Conservation (phyloP, 2,329 filamentous ascomycete species). For the Neocucurbitaria cava region DNA sequence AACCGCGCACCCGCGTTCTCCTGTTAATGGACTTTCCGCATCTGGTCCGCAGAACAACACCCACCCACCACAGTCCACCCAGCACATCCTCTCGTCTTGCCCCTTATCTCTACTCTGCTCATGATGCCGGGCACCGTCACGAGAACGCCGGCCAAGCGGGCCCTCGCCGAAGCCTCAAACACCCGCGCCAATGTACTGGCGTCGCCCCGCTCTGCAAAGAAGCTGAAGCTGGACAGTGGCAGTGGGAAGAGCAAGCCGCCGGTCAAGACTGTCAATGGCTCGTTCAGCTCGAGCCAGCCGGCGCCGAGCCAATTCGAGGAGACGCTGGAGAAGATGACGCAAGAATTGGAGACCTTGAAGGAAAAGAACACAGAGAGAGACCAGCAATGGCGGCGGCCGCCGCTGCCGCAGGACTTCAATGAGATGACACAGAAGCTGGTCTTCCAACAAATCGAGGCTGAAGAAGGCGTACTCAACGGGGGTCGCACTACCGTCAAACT, state of each 20-base stretch:
- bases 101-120: background rate
- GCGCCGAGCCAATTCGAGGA: conserved; percentile 92
- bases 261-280: conserved; percentile 67
- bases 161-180: conserved; percentile 55
- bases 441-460: conserved; percentile 95
- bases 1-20: conserved; percentile 38
- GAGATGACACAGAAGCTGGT: conserved; percentile 72
- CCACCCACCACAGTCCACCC: background rate
- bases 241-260: conserved; percentile 67
- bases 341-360: conserved; percentile 87
- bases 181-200: conserved; percentile 54
- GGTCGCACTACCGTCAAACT: conserved; percentile 83
- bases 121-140: conserved; percentile 44
- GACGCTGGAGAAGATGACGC: conserved; percentile 92
- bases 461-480: conserved; percentile 83
- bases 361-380: conserved; percentile 89
- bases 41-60: conserved; percentile 22
- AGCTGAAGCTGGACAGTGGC: conserved; percentile 76
- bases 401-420: conserved; percentile 64
- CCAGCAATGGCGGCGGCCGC: conserved; percentile 83
- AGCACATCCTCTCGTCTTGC: conserved; percentile 3
- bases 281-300: conserved; percentile 73
- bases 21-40: conserved; percentile 31
- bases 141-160: conserved; percentile 53
- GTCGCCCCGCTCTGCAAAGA: conserved; percentile 70